phyloP scores from a whole-genome alignment of 495 filamentous ascomycete genomes.

The Penicillium roqueforti region DNA sequence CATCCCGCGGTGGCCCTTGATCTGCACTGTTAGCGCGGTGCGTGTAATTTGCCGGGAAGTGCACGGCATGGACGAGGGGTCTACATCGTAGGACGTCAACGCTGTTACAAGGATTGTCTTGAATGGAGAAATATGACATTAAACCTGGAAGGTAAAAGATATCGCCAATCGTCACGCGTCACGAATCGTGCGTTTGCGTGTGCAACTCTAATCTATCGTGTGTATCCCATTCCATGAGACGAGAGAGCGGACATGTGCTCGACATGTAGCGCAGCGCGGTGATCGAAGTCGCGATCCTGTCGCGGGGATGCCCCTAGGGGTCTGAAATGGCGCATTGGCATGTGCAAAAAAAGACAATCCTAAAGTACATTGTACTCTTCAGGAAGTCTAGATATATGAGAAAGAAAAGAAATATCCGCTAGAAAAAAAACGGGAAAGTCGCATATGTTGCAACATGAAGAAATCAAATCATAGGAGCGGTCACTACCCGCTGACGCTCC shows the following conservation, averaged over 20 bases:
- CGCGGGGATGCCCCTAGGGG: neutral
- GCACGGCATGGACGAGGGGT: neutral
- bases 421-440: neutral
- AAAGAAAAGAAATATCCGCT: neutral
- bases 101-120: neutral
- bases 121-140: neutral
- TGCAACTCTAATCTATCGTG: neutral
- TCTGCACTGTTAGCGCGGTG: neutral
- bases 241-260: neutral
- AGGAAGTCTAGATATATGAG: neutral
- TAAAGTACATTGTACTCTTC: neutral
- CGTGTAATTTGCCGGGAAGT: neutral
- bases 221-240: neutral
- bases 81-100: neutral
- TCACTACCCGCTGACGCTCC: constrained; percentile 17
- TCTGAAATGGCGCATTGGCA: neutral
- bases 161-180: neutral
- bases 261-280: neutral
- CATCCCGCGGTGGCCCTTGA: neutral
- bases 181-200: neutral
- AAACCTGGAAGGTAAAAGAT: neutral
- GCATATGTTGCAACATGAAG: neutral
- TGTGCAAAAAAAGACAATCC: neutral
- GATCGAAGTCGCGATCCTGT: constrained; percentile 27
- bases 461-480: constrained; percentile 23